Evolutionary conservation across 2,329 filamentous ascomycete species (phyloP).

Genomic region (Mycocentrospora acerina): DNA sequence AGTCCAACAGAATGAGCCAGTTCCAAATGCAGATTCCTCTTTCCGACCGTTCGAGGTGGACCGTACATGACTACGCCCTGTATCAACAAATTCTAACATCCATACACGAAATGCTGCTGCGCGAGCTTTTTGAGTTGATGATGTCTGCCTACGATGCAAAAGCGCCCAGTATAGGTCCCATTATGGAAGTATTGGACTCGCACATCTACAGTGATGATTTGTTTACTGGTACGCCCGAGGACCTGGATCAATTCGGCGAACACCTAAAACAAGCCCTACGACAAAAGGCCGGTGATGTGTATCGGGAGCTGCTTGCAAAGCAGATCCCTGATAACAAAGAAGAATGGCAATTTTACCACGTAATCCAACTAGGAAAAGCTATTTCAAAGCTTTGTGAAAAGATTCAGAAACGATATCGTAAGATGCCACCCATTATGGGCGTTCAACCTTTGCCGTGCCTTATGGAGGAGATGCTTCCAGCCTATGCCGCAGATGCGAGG

Average conservation of each 20-base stretch:
- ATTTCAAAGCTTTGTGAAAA: conserved; percentile 84
- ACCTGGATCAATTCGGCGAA: conserved; percentile 69
- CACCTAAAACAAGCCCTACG: conserved; percentile 72
- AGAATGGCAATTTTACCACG: conserved; percentile 87
- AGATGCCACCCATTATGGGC: conserved; percentile 84
- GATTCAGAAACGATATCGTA: conserved; percentile 89
- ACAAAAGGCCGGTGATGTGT: conserved; percentile 74
- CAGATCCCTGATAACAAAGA: conserved; percentile 78
- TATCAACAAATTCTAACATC: conserved; percentile 75
- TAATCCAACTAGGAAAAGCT: conserved; percentile 83
- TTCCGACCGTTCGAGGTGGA: conserved; percentile 54
- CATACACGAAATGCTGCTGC: conserved; percentile 78
- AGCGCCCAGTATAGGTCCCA: conserved; percentile 73
- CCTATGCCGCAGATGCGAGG: conserved; percentile 84
- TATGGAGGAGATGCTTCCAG: conserved; percentile 80
- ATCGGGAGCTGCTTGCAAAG: conserved; percentile 74
- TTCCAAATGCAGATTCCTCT: conserved; percentile 38
- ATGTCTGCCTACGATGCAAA: conserved; percentile 89
- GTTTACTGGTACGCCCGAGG: conserved; percentile 71
- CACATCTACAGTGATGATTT: conserved; percentile 78
- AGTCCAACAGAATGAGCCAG: conserved; percentile 54
- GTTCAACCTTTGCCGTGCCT: conserved; percentile 69
- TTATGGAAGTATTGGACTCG: conserved; percentile 78
- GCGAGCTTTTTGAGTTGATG: conserved; percentile 85
- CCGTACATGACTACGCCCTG: conserved; percentile 50